Base-by-base conservation (phyloP, 1,284 basidiomycete genomes). In the Ustilago shanxiensis region DNA sequence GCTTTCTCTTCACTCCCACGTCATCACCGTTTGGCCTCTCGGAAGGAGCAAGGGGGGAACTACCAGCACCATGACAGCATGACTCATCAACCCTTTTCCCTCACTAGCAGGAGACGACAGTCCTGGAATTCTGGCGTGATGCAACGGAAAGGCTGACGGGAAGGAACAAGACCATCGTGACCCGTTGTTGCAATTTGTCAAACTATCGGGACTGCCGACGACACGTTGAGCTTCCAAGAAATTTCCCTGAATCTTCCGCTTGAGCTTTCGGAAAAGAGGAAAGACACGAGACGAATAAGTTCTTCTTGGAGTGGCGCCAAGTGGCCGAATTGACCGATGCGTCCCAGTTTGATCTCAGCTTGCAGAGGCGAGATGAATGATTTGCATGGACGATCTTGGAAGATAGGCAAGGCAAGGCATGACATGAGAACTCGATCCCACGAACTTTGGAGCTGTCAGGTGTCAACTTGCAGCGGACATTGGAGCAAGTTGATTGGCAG, bases 401-500 rank as follows among this genome's bases (percentile, higher is more conserved):
- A 47, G 51, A 56, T 44, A 20, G 41, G 8, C n/a, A 16, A n/a
- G 41, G 41, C 20, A 44, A 20, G 41, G 8, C n/a, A 16, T 6
- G 41, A n/a, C 20, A 44, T 28, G 6, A 49, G 47, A 47, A 44
- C 26, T 44, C 33, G 37, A 50, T 31, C 51, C 39, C n/a, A n/a
- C n/a, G n/a, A n/a, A n/a, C n/a, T 56, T 26, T 28, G 47, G 18
- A 62, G 45, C n/a, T 52, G 54, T 49, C 68, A 58, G 16, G 44
- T 50, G 53, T 37, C 68, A 45, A 58, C 41, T 29, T 61, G 62
- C 54, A 61, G 47, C 62, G 53, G 54, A 63, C 37, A 41, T 51
- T 39, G 67, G 47, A 22, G 45, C 39, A 47, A 16, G 24, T 45
- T 57, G 49, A 65, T 60, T 60, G 62, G 57, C 29, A 65, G 62